Percentiles rank a stretch among this genome's conserved stretches.
These are phyloP conservation scores for Neonectria ditissima DNA, from an alignment of 2,329 filamentous ascomycete genomes.

Conservation along the genomic window DNA sequence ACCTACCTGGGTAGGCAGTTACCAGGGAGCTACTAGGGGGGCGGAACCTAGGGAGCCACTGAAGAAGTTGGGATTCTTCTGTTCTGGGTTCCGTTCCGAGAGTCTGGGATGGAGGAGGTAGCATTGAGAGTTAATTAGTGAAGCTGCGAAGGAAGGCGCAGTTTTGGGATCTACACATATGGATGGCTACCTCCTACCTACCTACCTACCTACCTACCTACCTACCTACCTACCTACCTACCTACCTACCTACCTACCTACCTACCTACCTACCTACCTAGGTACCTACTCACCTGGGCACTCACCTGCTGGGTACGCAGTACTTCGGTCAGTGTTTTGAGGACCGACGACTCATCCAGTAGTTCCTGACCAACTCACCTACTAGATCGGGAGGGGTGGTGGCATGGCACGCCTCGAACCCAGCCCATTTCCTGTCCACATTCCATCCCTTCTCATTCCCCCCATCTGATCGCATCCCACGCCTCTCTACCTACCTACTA, in stretches of 20 bases:
- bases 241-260: too few relatives aligned
- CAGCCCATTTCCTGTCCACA: slow-evolving; percentile 5
- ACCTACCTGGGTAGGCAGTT: neutral
- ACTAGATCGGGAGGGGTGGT: neutral
- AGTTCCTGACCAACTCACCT: too few relatives aligned
- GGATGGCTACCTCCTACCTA: too few relatives aligned
- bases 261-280: too few relatives aligned
- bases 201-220: too few relatives aligned
- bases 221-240: too few relatives aligned
- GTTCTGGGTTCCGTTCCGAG: neutral
- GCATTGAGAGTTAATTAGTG: neutral
- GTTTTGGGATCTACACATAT: too few relatives aligned
- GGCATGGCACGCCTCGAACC: neutral
- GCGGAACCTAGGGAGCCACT: neutral
- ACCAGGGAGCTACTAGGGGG: neutral
- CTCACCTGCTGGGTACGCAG: too few relatives aligned
- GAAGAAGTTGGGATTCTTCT: neutral
- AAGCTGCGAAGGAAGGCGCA: neutral
- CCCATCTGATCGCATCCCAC: too few relatives aligned
- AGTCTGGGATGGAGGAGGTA: neutral
- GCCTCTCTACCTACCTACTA: too few relatives aligned
- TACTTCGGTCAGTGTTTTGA: neutral
- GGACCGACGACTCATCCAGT: too few relatives aligned
- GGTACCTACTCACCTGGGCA: too few relatives aligned
- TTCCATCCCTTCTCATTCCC: slow-evolving; percentile 2